Conservation (phyloP, 2,329 filamentous ascomycete genomes). For the Colletotrichum tabaci region DNA sequence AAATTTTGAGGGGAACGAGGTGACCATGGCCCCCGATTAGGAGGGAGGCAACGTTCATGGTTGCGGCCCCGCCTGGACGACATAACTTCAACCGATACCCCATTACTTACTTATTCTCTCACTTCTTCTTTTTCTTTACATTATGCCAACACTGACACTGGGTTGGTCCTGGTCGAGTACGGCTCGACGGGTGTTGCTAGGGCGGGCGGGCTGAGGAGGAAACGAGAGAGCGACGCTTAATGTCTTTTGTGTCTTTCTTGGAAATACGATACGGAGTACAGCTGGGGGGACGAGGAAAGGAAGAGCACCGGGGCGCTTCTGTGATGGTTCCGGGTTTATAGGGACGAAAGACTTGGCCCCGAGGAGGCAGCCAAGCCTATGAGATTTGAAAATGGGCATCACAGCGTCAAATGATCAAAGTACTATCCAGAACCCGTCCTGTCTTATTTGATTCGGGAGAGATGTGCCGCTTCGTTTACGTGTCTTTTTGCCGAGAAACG, state of each 20-base stretch:
- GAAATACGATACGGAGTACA: conserved; percentile 10
- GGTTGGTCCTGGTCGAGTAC: background rate
- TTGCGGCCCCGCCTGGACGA: background rate
- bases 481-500: too few relatives aligned
- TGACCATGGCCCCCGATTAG: background rate
- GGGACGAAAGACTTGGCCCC: conserved; percentile 9
- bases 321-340: background rate
- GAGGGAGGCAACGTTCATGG: background rate
- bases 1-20: background rate
- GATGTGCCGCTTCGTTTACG: too few relatives aligned
- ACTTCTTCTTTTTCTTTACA: conserved; percentile 15
- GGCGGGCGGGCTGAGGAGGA: background rate
- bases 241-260: conserved; percentile 2
- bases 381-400: conserved; percentile 27
- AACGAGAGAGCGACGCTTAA: conserved; percentile 26
- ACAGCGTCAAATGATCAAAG: conserved; percentile 18
- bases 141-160: background rate
- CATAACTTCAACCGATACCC: conserved; percentile 36
- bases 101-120: conserved; percentile 14
- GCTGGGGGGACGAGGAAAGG: background rate
- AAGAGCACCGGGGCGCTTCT: background rate
- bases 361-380: conserved; percentile 2
- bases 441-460: background rate
- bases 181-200: conserved; percentile 9
- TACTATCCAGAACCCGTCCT: too few relatives aligned